Evolutionary conservation across 805 yeast genomes (phyloP).

Genomic region (Debaryomyces hansenii): DNA sequence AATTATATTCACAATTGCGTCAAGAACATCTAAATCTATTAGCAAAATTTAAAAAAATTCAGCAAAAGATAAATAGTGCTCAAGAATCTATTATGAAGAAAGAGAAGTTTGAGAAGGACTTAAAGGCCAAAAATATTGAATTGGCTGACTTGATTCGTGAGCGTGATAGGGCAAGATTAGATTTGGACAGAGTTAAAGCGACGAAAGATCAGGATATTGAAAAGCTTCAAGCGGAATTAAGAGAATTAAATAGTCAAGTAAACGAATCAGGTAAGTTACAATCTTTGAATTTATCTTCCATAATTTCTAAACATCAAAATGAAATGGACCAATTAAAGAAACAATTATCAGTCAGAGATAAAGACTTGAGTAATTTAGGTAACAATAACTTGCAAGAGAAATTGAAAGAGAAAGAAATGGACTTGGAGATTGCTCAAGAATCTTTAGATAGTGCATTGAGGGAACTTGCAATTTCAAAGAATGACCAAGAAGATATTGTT

Average conservation of each 20-base stretch:
- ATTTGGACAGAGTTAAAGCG: constrained; percentile 68
- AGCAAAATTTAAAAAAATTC: constrained; percentile 74
- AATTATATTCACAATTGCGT: constrained; percentile 84
- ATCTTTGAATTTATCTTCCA: constrained; percentile 59
- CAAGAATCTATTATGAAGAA: constrained; percentile 86
- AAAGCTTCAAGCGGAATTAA: constrained; percentile 59
- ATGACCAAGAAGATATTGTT: constrained; percentile 51
- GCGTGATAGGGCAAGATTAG: constrained; percentile 84
- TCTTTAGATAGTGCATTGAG: constrained; percentile 71
- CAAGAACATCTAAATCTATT: constrained; percentile 85
- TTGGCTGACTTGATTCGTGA: constrained; percentile 86
- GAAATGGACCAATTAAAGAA: constrained; percentile 57
- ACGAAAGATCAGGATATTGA: constrained; percentile 66
- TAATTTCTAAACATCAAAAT: constrained; percentile 60
- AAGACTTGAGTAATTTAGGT: constrained; percentile 19
- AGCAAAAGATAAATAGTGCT: constrained; percentile 83
- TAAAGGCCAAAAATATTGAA: constrained; percentile 83
- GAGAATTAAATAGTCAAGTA: constrained; percentile 58
- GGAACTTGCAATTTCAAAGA: constrained; percentile 54
- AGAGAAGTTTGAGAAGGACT: constrained; percentile 77
- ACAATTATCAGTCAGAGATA: constrained; percentile 41
- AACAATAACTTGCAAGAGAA: constrained; percentile 39
- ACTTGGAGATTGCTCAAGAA: constrained; percentile 75
- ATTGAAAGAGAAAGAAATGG: constrained; percentile 70
- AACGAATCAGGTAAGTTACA: constrained; percentile 62